Percentiles rank a stretch among this genome's conserved stretches.
These are phyloP conservation scores for Pelagomonas calceolata DNA, from an alignment of 108 stramenopile species.

Conservation along the genomic window DNA sequence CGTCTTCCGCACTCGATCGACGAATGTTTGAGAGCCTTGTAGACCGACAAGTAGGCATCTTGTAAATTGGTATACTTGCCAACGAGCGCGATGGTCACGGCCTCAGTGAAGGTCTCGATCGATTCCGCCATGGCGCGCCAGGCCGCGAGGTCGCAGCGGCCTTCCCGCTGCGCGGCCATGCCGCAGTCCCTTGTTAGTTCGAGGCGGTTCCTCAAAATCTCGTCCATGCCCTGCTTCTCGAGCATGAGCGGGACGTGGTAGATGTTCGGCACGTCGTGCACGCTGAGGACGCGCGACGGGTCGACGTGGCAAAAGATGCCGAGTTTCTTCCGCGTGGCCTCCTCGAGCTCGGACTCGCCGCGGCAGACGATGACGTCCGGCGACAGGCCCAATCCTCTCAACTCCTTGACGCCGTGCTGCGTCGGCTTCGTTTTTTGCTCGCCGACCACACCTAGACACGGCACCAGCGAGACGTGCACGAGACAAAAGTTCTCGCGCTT, in stretches of 20 bases:
- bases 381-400: slow-evolving; percentile 76
- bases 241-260: slow-evolving; percentile 94
- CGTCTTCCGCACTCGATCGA: slow-evolving; percentile 70
- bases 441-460: slow-evolving; percentile 72
- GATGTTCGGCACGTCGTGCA: slow-evolving; percentile 96
- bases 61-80: slow-evolving; percentile 91
- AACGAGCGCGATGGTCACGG: slow-evolving; percentile 82
- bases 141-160: slow-evolving; percentile 44
- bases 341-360: slow-evolving; percentile 59
- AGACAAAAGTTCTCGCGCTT: slow-evolving; percentile 82
- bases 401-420: slow-evolving; percentile 93
- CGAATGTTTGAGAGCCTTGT: slow-evolving; percentile 93
- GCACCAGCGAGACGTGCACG: slow-evolving; percentile 91
- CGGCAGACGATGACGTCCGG: slow-evolving; percentile 93
- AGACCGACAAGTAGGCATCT: slow-evolving; percentile 87
- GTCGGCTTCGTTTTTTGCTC: slow-evolving; percentile 99
- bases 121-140: slow-evolving; percentile 79
- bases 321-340: slow-evolving; percentile 77
- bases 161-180: slow-evolving; percentile 1
- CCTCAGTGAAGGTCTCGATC: slow-evolving; percentile 58
- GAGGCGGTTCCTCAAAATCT: slow-evolving; percentile 40
- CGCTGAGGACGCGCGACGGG: slow-evolving; percentile 69
- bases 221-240: slow-evolving; percentile 74
- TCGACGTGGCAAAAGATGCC: slow-evolving; percentile 88
- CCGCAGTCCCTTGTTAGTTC: slow-evolving; percentile 11